These are phyloP conservation scores for Peziza echinospora DNA, from an alignment of 495 filamentous ascomycete species.

Conservation along the genomic window DNA sequence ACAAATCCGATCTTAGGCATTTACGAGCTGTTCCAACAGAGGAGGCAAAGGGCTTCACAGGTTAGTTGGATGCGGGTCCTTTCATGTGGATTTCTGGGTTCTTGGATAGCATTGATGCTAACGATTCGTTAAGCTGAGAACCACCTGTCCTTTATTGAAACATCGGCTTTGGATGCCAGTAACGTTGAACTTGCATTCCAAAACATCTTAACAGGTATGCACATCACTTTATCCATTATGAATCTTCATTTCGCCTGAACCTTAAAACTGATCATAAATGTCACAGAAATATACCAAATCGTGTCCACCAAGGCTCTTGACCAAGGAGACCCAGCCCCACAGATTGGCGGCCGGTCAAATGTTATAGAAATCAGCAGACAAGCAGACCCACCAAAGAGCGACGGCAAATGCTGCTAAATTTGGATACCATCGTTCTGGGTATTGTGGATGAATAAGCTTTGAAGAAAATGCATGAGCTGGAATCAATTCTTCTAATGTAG, in stretches of 20 bases:
- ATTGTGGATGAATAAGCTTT: constrained; percentile 21
- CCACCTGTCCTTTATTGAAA: constrained; percentile 95
- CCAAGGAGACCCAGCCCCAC: constrained; percentile 51
- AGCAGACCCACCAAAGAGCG: constrained; percentile 52
- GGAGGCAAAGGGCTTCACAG: constrained; percentile 94
- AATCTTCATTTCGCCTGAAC: background rate
- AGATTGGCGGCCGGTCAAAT: constrained; percentile 49
- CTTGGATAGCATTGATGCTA: background rate
- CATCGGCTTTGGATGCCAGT: constrained; percentile 92
- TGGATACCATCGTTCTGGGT: constrained; percentile 14
- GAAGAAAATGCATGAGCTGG: constrained; percentile 20
- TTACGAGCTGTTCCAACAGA: constrained; percentile 93
- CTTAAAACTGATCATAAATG: too few species aligned
- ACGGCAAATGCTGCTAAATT: constrained; percentile 61
- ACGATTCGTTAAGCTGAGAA: constrained; percentile 47
- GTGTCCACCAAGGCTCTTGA: constrained; percentile 95
- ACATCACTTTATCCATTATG: too few species aligned
- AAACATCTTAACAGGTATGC: constrained; percentile 90
- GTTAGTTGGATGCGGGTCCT: constrained; percentile 35
- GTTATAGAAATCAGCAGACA: constrained; percentile 67
- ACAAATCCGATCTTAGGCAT: constrained; percentile 99
- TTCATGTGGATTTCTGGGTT: background rate
- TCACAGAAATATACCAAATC: constrained; percentile 95
- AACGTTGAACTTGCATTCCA: constrained; percentile 99
- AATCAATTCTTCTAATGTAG: constrained; percentile 12